A percentile compares a stretch with the other conserved stretches of the same genome.
Conservation (phyloP, 2,329 filamentous ascomycete species). For the Ophiostoma pallidulum region DNA sequence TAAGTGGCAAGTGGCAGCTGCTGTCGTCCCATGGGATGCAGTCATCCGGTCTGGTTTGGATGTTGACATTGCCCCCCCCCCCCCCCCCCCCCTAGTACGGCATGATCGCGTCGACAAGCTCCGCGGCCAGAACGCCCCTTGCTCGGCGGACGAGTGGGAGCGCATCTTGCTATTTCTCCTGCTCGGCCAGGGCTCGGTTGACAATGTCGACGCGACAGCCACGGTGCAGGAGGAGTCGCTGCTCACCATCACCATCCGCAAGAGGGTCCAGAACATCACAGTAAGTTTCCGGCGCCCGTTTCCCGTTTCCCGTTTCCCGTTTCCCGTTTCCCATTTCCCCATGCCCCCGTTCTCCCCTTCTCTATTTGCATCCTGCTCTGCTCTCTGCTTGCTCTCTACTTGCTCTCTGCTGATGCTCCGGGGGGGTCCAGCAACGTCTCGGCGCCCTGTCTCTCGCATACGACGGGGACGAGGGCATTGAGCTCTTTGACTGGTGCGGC, state of each 20-base stretch:
- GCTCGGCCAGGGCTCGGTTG: conserved; percentile 35
- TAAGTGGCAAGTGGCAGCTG: too few species aligned
- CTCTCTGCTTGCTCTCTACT: too few species aligned
- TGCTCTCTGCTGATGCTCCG: too few species aligned
- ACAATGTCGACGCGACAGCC: conserved; percentile 51
- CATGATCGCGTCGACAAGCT: conserved; percentile 45
- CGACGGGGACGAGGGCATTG: conserved; percentile 49
- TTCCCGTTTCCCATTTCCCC: neutral
- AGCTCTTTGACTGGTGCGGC: conserved; percentile 62
- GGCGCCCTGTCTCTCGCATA: conserved; percentile 51
- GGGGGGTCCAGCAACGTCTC: conserved; percentile 60
- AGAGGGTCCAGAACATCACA: conserved; percentile 58
- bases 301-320: neutral
- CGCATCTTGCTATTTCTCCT: conserved; percentile 49
- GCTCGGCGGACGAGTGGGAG: conserved; percentile 57
- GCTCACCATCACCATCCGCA: conserved; percentile 55
- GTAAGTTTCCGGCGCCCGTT: too few species aligned
- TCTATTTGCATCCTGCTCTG: too few species aligned
- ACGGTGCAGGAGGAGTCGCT: conserved; percentile 42
- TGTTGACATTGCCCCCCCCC: neutral
- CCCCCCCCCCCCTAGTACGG: conserved; percentile 46
- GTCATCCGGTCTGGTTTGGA: too few species aligned
- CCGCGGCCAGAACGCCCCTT: conserved; percentile 43
- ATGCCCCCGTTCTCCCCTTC: conserved; percentile 10
- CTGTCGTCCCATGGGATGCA: too few species aligned